Conservation (phyloP, 2,329 filamentous ascomycete genomes). For the Pseudogymnoascus sp. region DNA sequence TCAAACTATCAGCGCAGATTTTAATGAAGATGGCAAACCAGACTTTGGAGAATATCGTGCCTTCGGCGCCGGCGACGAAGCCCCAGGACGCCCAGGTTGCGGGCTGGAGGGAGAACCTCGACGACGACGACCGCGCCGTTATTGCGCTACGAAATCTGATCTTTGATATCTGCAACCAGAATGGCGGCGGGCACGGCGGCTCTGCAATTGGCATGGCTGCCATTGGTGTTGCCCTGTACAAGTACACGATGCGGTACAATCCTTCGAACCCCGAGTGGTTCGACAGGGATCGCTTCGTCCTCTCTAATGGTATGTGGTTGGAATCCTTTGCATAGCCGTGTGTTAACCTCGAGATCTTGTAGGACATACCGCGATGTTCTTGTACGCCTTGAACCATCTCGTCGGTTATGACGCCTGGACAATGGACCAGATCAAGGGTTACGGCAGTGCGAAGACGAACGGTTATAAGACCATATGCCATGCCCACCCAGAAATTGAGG, state of each 20-base stretch:
- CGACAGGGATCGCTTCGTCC: conserved; percentile 43
- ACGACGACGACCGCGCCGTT: conserved; percentile 4
- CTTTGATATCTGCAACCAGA: conserved; percentile 19
- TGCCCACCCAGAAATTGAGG: conserved; percentile 38
- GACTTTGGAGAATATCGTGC: no score
- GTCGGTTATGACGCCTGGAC: conserved; percentile 37
- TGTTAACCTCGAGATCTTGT: no score
- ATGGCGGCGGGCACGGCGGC: conserved; percentile 23
- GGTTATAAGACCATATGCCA: conserved; percentile 30
- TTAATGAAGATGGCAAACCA: no score
- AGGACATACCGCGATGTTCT: conserved; percentile 28
- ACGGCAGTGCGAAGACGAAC: conserved; percentile 25
- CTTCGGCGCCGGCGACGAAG: no score
- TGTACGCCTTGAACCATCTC: conserved; percentile 35
- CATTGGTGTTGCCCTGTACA: conserved; percentile 31
- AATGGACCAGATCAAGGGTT: conserved; percentile 36
- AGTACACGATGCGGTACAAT: conserved; percentile 43
- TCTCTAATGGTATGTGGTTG: conserved; percentile 36
- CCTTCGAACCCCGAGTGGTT: conserved; percentile 39
- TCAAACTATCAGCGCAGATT: no score
- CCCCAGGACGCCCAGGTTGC: no score
- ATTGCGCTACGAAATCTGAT: conserved; percentile 8
- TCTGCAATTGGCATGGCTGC: conserved; percentile 8
- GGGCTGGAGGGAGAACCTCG: no score
- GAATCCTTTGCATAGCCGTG: background rate